Conservation (phyloP, 495 filamentous ascomycete species). For the Neurospora sp. region DNA sequence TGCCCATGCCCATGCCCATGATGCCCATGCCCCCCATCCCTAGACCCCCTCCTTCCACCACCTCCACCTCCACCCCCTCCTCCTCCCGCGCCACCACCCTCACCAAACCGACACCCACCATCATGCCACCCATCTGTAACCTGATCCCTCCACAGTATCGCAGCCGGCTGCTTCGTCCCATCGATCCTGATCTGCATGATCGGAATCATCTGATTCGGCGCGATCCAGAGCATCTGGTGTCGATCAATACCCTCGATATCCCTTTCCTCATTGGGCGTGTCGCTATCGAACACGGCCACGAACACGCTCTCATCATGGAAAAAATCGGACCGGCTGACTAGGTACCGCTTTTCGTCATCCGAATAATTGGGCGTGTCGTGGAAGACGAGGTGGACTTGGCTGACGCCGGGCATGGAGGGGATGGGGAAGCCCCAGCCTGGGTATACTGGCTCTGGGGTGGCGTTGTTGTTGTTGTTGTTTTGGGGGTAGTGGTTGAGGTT, state of each 20-base stretch:
- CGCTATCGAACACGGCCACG: background rate
- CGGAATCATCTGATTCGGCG: background rate
- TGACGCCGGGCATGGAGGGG: background rate
- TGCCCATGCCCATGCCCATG: background rate
- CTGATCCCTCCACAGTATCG: slow-evolving; percentile 1
- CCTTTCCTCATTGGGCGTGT: background rate
- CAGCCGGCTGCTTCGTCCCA: slow-evolving; percentile 1
- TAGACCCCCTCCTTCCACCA: background rate
- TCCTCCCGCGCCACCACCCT: background rate
- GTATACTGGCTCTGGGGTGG: background rate
- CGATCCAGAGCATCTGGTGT: background rate
- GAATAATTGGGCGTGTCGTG: background rate
- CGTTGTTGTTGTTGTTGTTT: background rate
- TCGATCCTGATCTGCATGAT: background rate
- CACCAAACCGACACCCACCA: background rate
- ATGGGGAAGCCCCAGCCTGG: background rate
- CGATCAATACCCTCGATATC: background rate
- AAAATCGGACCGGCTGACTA: background rate
- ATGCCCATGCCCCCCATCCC: background rate
- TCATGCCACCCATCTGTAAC: background rate
- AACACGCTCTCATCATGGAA: background rate
- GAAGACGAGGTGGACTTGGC: background rate
- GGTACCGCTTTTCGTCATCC: background rate
- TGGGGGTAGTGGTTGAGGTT: background rate
- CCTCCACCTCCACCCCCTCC: background rate